Base-by-base conservation (phyloP, 2,329 filamentous ascomycete genomes). In the Aspergillus viridinutans region DNA sequence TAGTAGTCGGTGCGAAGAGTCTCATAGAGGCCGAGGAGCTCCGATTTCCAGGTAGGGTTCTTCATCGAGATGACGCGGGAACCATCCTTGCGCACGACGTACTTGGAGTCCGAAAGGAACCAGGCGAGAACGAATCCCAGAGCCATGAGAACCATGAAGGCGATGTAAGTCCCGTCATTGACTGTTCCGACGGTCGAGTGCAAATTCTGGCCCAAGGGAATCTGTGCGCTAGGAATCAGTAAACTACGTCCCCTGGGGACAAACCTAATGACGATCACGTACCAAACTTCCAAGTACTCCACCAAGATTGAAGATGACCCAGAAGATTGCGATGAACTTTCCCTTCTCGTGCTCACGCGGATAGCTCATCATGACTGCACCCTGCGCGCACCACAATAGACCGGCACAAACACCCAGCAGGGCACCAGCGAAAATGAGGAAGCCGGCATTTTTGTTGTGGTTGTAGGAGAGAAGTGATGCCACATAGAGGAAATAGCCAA, bases 271-370 rank as follows among this genome's bases (percentile, higher is more conserved):
- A 9, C 7, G n/a, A 53, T 9, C 56, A 71, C 81, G 71, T 74
- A 85, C 83, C 78, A 86, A 71, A 68, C 87, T 86, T 60, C 92
- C 92, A 72, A 97, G 90, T 59, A 96, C 92, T 67, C 87, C 92
- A 65, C 92, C 92, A 58, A 92, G 75, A 75, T 96, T 96, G 82
- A 96, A 97, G 68, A 97, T 95, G 72, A 92, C 86, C 92, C 92
- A 96, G 77, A 96, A 96, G 78, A 86, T 87, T 59, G 89, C 89
- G 72, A 96, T 96, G 73, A 92, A 96, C 58, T 87, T 86, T 48
- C 92, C 92, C 80, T 96, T 96, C 62, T 85, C 84, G 35, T 84
- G 74, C 76, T 96, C 92, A 21, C 83, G 80, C 1, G 92, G 92
- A 72, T 96, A 96, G 43, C 89, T 86, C 85, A 96, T 93, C 77